A percentile compares a stretch with the other conserved stretches of the same genome.
phyloP scores from a whole-genome alignment of 768 basidiomycete species.

The Tylopilus rubrobrunneus region DNA sequence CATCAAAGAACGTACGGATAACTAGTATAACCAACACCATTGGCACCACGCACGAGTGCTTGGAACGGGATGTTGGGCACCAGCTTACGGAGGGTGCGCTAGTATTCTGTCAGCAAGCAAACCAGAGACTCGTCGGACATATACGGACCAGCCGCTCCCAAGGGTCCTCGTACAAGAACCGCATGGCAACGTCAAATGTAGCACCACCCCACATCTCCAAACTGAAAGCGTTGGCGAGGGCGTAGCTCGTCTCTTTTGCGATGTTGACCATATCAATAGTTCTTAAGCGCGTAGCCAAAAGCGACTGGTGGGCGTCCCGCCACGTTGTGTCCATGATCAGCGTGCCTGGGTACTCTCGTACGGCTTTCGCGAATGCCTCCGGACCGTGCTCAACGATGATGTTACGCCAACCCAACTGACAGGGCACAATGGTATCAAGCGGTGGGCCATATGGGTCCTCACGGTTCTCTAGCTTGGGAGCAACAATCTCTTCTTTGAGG shows the following conservation, averaged over 20 bases:
- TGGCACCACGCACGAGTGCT: conserved; percentile 97
- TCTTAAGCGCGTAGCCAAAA: conserved; percentile 92
- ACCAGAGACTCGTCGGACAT: not conserved
- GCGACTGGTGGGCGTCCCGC: conserved; percentile 98
- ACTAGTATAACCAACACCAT: conserved; percentile 97
- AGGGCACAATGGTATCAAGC: conserved; percentile 79
- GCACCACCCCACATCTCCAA: conserved; percentile 99
- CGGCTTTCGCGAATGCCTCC: conserved; percentile 97
- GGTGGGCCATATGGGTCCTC: conserved; percentile 71
- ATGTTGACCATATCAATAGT: conserved; percentile 98
- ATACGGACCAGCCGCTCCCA: conserved; percentile 89
- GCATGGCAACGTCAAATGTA: conserved; percentile 98
- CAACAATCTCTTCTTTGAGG: conserved; percentile 79
- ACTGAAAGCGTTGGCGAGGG: conserved; percentile 92
- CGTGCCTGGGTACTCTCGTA: conserved; percentile 91
- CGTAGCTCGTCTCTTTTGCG: conserved; percentile 95
- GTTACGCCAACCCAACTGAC: conserved; percentile 92
- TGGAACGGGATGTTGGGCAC: conserved; percentile 99
- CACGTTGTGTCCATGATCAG: conserved; percentile 99
- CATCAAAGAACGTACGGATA: conserved; percentile 68
- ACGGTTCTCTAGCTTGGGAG: conserved; percentile 76
- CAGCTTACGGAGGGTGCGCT: conserved; percentile 89
- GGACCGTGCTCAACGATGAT: conserved; percentile 98
- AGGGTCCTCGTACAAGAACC: conserved; percentile 99
- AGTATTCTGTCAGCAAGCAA: conserved; percentile 12